Base-by-base conservation (phyloP, 2,329 filamentous ascomycete species). In the Colletotrichum horii region DNA sequence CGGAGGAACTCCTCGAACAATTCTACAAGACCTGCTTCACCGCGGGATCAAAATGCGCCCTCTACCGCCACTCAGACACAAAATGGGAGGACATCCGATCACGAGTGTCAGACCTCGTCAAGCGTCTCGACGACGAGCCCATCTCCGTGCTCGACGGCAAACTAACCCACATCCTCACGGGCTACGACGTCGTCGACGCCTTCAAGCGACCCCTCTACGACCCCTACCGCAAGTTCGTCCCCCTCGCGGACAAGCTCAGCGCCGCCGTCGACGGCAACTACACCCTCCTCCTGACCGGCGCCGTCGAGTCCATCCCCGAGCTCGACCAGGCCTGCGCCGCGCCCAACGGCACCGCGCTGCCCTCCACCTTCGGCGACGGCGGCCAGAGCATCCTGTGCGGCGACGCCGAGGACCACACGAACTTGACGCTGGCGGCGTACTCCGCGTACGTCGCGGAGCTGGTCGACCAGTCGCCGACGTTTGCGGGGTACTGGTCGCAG, bases 11-110 rank as follows among this genome's bases (percentile, higher is more conserved):
- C 16, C 76, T 83, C 32, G 79, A 81, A 16, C 71, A 78, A 43
- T 83, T 87, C 73, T 86, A 82, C 76, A 74, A 80, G 12, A 80
- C 82, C 7, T 88, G 86, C 78, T 85, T 82, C 77, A 71, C 78
- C 1, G 82, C 78, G 19, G 80, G 81, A 0, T 30, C 74, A 3
- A 58, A 69, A 0, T 87, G 85, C 68, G 76, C 83, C 12, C 80
- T 87, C 6, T 78, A 76, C 69, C 74, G 76, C 2, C 0, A 60
- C 0, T 61, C 66, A 8, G 85, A 87, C 77, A 74, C 70, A 1
- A 78, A 77, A 6, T 73, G 78, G 38, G 34, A 73, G 4, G 80
- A 83, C 71, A 82, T 87, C 65, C 78, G 77, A n/a, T 19, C 62
- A 0, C 85, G 85, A 3, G 78, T 87, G 61, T 78, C 81, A 16